phyloP scores from a whole-genome alignment of 345 rosid genomes.

The Salix brachista region DNA sequence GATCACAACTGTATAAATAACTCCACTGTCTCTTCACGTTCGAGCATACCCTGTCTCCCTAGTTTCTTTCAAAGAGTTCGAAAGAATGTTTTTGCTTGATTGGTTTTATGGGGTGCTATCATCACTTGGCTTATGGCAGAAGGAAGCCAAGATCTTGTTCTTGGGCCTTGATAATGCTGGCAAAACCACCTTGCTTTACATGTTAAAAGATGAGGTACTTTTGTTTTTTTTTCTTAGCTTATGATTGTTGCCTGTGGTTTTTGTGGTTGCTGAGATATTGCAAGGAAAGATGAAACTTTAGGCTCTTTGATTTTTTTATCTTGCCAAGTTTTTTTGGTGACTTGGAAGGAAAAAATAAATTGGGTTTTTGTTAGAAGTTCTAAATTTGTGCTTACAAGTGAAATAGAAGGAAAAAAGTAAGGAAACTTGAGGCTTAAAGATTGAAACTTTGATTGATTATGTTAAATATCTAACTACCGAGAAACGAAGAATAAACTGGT shows the following conservation, averaged over 20 bases:
- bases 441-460: background rate
- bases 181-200: slow-evolving; percentile 74
- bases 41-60: background rate
- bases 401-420: background rate
- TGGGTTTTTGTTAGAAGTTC: background rate
- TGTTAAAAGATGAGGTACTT: slow-evolving; percentile 52
- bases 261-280: background rate
- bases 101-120: slow-evolving; percentile 72
- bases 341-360: background rate
- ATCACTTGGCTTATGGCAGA: slow-evolving; percentile 71
- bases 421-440: background rate
- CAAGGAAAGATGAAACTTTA: background rate
- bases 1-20: too few species aligned
- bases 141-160: slow-evolving; percentile 85
- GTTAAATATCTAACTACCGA: background rate
- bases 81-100: slow-evolving; percentile 53
- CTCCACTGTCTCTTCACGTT: background rate
- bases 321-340: background rate
- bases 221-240: background rate
- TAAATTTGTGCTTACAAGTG: background rate
- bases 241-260: background rate
- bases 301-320: background rate
- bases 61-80: background rate
- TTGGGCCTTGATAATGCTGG: slow-evolving; percentile 83
- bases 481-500: background rate